A percentile compares a stretch with the other conserved stretches of the same genome.
Evolutionary conservation across 139 green algal genomes (phyloP).

Genomic region (Chlorella sp.): DNA sequence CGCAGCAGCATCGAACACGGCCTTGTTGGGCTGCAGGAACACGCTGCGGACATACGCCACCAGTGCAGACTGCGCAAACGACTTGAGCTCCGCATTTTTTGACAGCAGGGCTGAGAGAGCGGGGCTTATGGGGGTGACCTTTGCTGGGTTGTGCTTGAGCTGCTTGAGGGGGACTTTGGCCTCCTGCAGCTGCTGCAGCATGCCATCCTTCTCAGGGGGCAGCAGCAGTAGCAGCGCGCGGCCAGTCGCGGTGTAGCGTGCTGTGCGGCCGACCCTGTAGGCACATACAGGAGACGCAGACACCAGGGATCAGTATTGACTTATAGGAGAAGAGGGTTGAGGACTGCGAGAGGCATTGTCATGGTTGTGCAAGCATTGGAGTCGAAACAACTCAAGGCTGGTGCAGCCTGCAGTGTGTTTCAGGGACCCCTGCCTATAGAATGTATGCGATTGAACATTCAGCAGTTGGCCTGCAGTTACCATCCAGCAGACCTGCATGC

Average conservation of each 20-base stretch:
- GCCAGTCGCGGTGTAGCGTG: neutral
- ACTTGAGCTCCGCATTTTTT: conserved; percentile 84
- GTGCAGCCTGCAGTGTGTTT: no score
- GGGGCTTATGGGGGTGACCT: conserved; percentile 59
- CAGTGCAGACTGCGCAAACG: conserved; percentile 78
- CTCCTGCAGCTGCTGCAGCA: neutral
- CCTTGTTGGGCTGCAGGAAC: conserved; percentile 77
- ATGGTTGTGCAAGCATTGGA: no score
- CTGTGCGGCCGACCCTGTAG: no score
- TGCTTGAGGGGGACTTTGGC: conserved; percentile 51
- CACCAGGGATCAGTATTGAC: no score
- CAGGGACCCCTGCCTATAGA: no score
- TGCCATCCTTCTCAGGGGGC: neutral
- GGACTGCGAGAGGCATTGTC: no score
- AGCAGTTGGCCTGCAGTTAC: no score
- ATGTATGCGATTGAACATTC: no score
- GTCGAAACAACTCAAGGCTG: no score
- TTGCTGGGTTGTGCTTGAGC: conserved; percentile 72
- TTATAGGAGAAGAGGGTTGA: no score
- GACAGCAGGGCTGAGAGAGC: conserved; percentile 78
- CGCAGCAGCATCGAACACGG: conserved; percentile 75
- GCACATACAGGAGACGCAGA: no score
- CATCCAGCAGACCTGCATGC: no score
- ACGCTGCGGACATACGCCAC: conserved; percentile 84
- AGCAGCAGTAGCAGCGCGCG: neutral